Conservation (phyloP, 371 early-diverging fungal genomes). For the Rhizopus microsporus region DNA sequence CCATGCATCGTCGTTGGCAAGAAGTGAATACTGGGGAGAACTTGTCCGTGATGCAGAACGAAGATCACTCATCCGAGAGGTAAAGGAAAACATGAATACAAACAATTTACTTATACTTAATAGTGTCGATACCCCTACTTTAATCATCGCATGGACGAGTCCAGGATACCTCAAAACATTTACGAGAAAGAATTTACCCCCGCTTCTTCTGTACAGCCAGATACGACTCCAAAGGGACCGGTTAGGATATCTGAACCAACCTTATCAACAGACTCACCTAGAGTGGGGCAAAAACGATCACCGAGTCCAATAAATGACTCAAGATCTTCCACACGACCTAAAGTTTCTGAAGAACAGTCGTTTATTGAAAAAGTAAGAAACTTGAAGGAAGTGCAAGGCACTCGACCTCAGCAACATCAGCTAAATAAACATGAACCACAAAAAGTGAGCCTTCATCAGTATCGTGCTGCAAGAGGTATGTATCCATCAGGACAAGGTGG, state of each 20-base stretch:
- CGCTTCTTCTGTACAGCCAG: background rate
- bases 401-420: background rate
- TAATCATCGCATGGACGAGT: conserved; percentile 8
- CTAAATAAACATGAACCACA: background rate
- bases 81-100: conserved; percentile 22
- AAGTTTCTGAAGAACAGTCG: conserved; percentile 1
- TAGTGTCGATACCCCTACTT: conserved; percentile 31
- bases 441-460: conserved; percentile 16
- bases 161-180: conserved; percentile 16
- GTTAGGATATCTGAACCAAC: conserved; percentile 8
- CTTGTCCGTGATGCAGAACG: conserved; percentile 59
- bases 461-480: conserved; percentile 22
- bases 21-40: conserved; percentile 71
- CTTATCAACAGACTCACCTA: background rate
- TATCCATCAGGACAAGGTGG: background rate
- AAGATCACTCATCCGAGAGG: conserved; percentile 51
- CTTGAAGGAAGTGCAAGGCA: background rate
- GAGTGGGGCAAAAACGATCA: conserved; percentile 6
- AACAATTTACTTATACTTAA: background rate
- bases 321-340: background rate
- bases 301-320: conserved; percentile 1
- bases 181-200: conserved; percentile 12
- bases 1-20: conserved; percentile 59
- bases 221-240: conserved; percentile 10
- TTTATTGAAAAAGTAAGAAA: conserved; percentile 20